Base-by-base conservation (phyloP, 2,329 filamentous ascomycete genomes). In the Cercospora beticola region DNA sequence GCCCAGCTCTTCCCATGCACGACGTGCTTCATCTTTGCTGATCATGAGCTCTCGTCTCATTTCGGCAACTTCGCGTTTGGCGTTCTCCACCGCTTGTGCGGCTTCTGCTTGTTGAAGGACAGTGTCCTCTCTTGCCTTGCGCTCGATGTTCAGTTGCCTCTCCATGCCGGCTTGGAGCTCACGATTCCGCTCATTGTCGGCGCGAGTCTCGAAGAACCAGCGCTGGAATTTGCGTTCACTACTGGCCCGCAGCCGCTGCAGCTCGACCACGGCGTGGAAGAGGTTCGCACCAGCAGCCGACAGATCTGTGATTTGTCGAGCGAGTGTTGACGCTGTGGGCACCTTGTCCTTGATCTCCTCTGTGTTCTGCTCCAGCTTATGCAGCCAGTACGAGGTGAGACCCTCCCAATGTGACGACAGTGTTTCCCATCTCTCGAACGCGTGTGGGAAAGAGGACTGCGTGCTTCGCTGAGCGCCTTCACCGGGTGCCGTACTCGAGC, bases 371-470 rank as follows among this genome's bases (percentile, higher is more conserved):
- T 99, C 92, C 7, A 99, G 84, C 74, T 93, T 90, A 58, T 93
- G 91, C 72, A 99, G 95, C 94, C 95, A 99, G 81, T 97, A 98
- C 68, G 93, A 94, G 0, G 95, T 98, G 68, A 99, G 85, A 4
- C 95, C 95, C 79, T 99, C 95, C 95, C 95, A 99, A 75, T 98
- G 94, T 5, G 95, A 96, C 0, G 95, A 99, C 2, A 99, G 82
- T 0, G 92, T 94, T 79, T 99, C 95, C 95, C 95, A 99, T 69
- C 95, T 88, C 80, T 99, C 94, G 76, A 99, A 99, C 0, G 95
- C 95, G 80, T 98, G 95, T 0, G 95, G 95, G 73, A 99, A 98
- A 0, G 90, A 89, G 58, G 91, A 92, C 3, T 79, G 77, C 9
- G 79, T 81, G n/a, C 64, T 69, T 33, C 75, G 69, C 65, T 74